Evolutionary conservation across 2,329 filamentous ascomycete species (phyloP).

Genomic region (Beauveria sp.): DNA sequence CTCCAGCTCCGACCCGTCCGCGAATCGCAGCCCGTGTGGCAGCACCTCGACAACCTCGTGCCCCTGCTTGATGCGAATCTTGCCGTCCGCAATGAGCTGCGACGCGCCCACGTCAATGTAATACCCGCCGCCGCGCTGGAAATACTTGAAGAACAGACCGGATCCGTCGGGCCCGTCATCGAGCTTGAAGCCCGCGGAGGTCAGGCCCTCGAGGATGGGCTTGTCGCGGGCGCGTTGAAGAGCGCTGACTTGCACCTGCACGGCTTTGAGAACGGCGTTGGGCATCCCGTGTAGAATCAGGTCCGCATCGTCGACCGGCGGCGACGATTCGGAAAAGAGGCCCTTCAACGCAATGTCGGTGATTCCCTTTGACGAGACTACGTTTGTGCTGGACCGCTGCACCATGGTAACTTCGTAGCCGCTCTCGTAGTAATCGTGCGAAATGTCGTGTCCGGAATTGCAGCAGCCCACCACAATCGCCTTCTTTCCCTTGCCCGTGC

Average conservation of each 20-base stretch:
- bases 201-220: conserved; percentile 35
- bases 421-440: conserved; percentile 58
- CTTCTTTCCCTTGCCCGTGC: conserved; percentile 50
- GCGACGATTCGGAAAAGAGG: conserved; percentile 42
- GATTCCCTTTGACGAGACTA: conserved; percentile 49
- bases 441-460: conserved; percentile 63
- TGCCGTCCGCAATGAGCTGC: conserved; percentile 53
- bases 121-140: conserved; percentile 60
- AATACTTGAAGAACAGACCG: conserved; percentile 50
- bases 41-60: conserved; percentile 47
- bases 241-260: conserved; percentile 39
- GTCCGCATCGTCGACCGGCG: conserved; percentile 60
- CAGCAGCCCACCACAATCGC: conserved; percentile 60
- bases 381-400: conserved; percentile 58
- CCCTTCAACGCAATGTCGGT: conserved; percentile 45
- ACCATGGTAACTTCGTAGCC: conserved; percentile 63
- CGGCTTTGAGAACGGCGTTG: conserved; percentile 49
- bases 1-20: conserved; percentile 47
- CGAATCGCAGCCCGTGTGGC: conserved; percentile 35
- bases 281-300: conserved; percentile 51
- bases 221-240: conserved; percentile 29
- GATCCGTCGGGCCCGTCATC: conserved; percentile 45
- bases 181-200: conserved; percentile 48
- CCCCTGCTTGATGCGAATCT: conserved; percentile 55
- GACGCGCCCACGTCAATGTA: conserved; percentile 63